Evolutionary conservation across 2,329 filamentous ascomycete genomes (phyloP), one percentile per base, ranked within the genome.

Genomic region (Balansia obtecta): DNA sequence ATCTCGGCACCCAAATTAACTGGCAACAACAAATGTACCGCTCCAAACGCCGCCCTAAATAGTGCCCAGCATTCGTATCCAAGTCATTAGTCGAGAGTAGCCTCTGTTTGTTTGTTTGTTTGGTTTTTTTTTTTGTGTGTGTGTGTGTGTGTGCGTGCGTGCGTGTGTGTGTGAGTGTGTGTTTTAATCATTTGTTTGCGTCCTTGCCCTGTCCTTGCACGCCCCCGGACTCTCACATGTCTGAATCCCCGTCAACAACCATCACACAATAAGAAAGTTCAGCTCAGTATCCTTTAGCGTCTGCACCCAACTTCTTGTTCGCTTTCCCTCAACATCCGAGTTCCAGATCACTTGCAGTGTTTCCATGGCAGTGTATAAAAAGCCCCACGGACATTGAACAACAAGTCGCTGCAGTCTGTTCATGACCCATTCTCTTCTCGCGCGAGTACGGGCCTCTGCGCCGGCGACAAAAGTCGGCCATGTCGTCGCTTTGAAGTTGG

Each of bases 391-490:
- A 44, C 65, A 71, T 12, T 65, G 62, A 18, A 65, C 57, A 30
- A 71, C 67, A 16, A 71, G 61, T 18, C 63, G 61, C 38, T 64
- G 63, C 22, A 75, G 60, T 18, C 73, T 69, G 22, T 72, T 61
- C 58, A 73, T 67, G 44, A 75, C 71, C 75, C 74, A 79, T 3
- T 64, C 64, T 34, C 74, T 68, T 53, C 68, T 66, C 22, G 58
- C 60, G 0, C 60, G 60, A 6, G 72, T 67, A 42, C 66, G 67
- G 0, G 72, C 71, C 49, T 77, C 74, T 0, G 75, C 76, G 1
- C 76, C 77, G 6, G 72, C 74, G 6, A 80, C 67, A 49, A 81
- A 80, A 0, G 76, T 71, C 0, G 76, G 74, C 76, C 75, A 80
- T 1, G 72, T 70, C 4, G 75, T 77, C 0, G 73, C 75, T 55